Evolutionary conservation across 2,329 filamentous ascomycete species (phyloP), one percentile per base, ranked within the genome.

Genomic region (Stenocarpella maydis): DNA sequence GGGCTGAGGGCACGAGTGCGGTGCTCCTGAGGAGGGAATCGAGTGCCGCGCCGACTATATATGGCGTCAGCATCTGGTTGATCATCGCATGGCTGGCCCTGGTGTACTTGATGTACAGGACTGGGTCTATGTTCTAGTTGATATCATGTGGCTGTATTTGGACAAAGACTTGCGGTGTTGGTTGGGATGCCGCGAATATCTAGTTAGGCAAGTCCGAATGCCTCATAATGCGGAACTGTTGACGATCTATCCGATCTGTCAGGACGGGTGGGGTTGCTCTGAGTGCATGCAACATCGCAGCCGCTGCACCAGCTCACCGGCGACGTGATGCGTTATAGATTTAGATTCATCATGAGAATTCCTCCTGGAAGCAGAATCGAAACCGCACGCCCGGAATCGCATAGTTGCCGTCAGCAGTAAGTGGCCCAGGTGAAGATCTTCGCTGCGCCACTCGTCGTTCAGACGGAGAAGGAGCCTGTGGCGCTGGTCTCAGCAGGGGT

Each of bases 91-190:
- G 68, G 68, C 31, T 69, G 26, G 68, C 9, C 4, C 49, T 69
- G 24, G n/a, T 69, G 24, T 69, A 69, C 34, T 28, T 69, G 15
- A 69, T 69, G 68, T 69, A 60, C 24, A 65, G 43, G 53, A 69
- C 68, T 21, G 68, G 68, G 8, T 69, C 68, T 12, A 34, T 69
- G 61, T 68, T 67, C 43, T 69, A 34, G 54, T 8, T 26, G 34
- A 19, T 41, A 26, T 17, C 12, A 12, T 5, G 53, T 14, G 19
- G 53, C 15, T 24, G 15, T 55, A 10, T 19, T 7, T 55, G 10
- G 34, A 3, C 1, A n/a, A n/a, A 39, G 34, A n/a, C 9, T 41
- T 14, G 8, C 37, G 24, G 21, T 34, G 3, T 9, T 34, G 26
- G 28, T 17, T 14, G 24, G 41, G 41, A 15, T 12, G 31, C 3